Evolutionary conservation across 805 yeast genomes (phyloP), one percentile per base, ranked within the genome.

Genomic region (Wickerhamiella galacta): DNA sequence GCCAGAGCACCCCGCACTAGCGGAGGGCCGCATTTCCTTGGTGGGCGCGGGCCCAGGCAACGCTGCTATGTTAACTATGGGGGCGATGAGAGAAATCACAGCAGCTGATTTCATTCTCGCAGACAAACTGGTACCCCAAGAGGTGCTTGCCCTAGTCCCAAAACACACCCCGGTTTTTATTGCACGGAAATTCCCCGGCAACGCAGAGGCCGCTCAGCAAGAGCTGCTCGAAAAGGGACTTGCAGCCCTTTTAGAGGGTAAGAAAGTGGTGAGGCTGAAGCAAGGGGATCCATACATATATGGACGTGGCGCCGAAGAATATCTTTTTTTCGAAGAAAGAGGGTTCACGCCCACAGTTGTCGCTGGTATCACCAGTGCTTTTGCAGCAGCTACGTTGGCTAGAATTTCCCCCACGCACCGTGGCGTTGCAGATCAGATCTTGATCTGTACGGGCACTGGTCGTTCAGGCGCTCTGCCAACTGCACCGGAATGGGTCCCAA

Each of bases 281-380:
- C 96, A 87, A 56, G 96, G 96, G 21, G 96, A 87, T 52, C 96
- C 96, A 7, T 87, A 82, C 53, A 79, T 87, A 20, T 87, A 81
- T 52, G 96, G 96, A 3, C 70, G 96, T 41, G 96, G 96, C 28
- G 95, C 94, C 25, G 96, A 87, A 56, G 96, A 87, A 48, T 80
- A 54, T 51, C 46, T 69, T 7, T 85, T 62, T 50, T 87, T 87
- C 54, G 47, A 63, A 19, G 46, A 61, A 16, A 67, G 75, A 45
- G 94, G 93, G 0, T 81, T 48, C 45, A 61, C 52, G 14, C 93
- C 94, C 11, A 45, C 52, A 4, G 94, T 87, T 2, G 49, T 87
- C 8, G 87, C 95, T 0, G 96, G 96, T 2, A 64, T 87, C 33
- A 74, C 93, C 4, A 80, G 94, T 3, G 92, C 95, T 0, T 62